These are phyloP conservation scores for Gaertneriomyces sp. DNA, from an alignment of 192 early-diverging fungal species.

Conservation along the genomic window DNA sequence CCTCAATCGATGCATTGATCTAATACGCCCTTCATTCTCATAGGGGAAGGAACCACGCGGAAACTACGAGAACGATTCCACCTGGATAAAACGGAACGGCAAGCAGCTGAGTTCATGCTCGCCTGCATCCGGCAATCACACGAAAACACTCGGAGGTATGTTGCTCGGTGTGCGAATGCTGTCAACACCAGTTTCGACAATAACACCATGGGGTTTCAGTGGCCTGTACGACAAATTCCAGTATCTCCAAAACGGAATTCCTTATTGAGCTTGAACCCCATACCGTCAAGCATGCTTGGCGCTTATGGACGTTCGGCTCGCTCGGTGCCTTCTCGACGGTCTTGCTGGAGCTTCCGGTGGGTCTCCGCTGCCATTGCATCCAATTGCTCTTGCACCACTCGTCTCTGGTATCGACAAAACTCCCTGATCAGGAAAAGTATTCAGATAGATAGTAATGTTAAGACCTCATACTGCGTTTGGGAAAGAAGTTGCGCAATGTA, in stretches of 20 bases:
- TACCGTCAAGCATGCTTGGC: too few relatives aligned
- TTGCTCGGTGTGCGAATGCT: not conserved
- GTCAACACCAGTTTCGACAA: not conserved
- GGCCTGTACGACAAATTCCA: conserved; percentile 56
- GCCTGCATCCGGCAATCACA: conserved; percentile 83
- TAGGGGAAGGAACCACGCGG: conserved; percentile 70
- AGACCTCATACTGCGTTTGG: too few relatives aligned
- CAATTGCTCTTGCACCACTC: conserved; percentile 24
- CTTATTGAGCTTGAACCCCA: conserved; percentile 23
- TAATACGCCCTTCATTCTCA: not conserved
- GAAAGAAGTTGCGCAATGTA: too few relatives aligned
- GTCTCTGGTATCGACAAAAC: conserved; percentile 25
- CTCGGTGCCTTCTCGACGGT: not conserved
- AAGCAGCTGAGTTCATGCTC: conserved; percentile 95
- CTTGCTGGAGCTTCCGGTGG: not conserved
- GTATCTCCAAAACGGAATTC: conserved; percentile 56
- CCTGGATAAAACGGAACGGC: conserved; percentile 79
- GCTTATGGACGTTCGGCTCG: too few relatives aligned
- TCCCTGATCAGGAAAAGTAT: conserved; percentile 11
- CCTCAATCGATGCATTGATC: not conserved
- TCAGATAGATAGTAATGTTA: too few relatives aligned
- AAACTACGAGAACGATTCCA: conserved; percentile 87
- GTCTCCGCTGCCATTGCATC: conserved; percentile 23
- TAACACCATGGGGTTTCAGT: conserved; percentile 9
- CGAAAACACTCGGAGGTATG: conserved; percentile 80